These are phyloP conservation scores for Phytophthora cryptogea DNA, from an alignment of 352 stramenopile genomes.

Conservation along the genomic window DNA sequence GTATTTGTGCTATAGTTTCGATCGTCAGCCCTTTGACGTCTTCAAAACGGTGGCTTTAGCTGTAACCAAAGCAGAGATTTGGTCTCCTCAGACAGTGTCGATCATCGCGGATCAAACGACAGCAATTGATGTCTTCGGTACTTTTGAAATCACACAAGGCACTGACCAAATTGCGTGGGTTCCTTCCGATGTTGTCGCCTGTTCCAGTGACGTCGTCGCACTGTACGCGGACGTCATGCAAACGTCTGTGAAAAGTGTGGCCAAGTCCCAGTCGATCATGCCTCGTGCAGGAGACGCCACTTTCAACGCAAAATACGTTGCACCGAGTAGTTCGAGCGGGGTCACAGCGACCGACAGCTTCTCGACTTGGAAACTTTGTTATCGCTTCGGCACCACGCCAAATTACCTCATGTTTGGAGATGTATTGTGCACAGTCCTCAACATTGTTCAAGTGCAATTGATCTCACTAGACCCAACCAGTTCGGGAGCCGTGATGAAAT, in stretches of 20 bases:
- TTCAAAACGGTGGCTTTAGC: slow-evolving; percentile 41
- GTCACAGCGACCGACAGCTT: slow-evolving; percentile 24
- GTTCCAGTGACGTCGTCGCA: slow-evolving; percentile 33
- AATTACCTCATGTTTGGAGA: slow-evolving; percentile 66
- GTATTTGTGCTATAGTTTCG: slow-evolving; percentile 70
- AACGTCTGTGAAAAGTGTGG: slow-evolving; percentile 35
- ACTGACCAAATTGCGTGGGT: slow-evolving; percentile 67
- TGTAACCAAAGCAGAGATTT: slow-evolving; percentile 56
- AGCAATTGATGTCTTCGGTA: slow-evolving; percentile 46
- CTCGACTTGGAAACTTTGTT: slow-evolving; percentile 73
- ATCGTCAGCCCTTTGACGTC: slow-evolving; percentile 56
- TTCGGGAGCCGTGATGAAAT: slow-evolving; percentile 50
- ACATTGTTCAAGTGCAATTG: slow-evolving; percentile 50
- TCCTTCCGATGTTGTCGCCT: slow-evolving; percentile 46
- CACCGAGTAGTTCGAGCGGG: slow-evolving; percentile 16
- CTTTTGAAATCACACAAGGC: slow-evolving; percentile 66
- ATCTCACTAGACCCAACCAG: slow-evolving; percentile 35
- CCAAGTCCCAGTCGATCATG: slow-evolving; percentile 35
- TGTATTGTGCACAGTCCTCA: slow-evolving; percentile 59
- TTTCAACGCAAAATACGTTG: slow-evolving; percentile 48
- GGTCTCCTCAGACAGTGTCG: slow-evolving; percentile 45
- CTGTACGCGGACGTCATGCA: slow-evolving; percentile 48
- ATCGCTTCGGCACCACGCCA: slow-evolving; percentile 59
- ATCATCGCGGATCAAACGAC: slow-evolving; percentile 58
- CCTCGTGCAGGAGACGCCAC: slow-evolving; percentile 39